These are phyloP conservation scores for Chamaenerion angustifolium DNA, from an alignment of 345 rosid genomes.

Conservation along the genomic window DNA sequence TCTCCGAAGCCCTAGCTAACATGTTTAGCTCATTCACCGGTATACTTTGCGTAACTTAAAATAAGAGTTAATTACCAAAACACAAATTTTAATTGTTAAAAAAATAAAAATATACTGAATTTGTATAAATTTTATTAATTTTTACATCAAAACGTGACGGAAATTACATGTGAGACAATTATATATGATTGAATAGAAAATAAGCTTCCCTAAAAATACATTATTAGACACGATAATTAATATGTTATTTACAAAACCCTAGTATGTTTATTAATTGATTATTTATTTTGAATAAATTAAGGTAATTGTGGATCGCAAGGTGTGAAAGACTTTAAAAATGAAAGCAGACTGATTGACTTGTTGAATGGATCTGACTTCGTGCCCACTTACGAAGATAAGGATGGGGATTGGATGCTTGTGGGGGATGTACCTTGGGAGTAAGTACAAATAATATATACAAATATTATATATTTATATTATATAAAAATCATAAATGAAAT, in stretches of 20 bases:
- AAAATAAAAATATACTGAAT: not conserved
- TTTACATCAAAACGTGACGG: too few relatives aligned
- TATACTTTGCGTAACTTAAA: conserved; percentile 5
- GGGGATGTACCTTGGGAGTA: conserved; percentile 95
- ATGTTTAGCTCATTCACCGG: conserved; percentile 88
- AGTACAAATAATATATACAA: conserved; percentile 11
- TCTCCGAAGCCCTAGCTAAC: conserved; percentile 58
- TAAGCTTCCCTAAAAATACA: too few relatives aligned
- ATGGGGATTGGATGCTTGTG: conserved; percentile 90
- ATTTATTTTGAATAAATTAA: conserved; percentile 1
- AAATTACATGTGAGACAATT: too few relatives aligned
- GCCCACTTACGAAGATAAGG: conserved; percentile 76
- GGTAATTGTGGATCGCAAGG: conserved; percentile 68
- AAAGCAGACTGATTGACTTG: conserved; percentile 63
- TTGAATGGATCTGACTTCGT: conserved; percentile 72
- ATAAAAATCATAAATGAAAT: too few relatives aligned
- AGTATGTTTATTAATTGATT: too few relatives aligned
- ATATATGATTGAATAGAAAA: too few relatives aligned
- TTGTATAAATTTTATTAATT: too few relatives aligned
- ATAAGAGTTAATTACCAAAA: too few relatives aligned
- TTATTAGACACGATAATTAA: too few relatives aligned
- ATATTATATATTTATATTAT: too few relatives aligned
- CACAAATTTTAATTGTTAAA: not conserved
- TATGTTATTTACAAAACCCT: too few relatives aligned
- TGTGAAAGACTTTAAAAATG: conserved; percentile 69